Percentiles rank a stretch among this genome's conserved stretches.
Evolutionary conservation across 306 rosid genomes (phyloP).

Genomic region (Vigna radiata): DNA sequence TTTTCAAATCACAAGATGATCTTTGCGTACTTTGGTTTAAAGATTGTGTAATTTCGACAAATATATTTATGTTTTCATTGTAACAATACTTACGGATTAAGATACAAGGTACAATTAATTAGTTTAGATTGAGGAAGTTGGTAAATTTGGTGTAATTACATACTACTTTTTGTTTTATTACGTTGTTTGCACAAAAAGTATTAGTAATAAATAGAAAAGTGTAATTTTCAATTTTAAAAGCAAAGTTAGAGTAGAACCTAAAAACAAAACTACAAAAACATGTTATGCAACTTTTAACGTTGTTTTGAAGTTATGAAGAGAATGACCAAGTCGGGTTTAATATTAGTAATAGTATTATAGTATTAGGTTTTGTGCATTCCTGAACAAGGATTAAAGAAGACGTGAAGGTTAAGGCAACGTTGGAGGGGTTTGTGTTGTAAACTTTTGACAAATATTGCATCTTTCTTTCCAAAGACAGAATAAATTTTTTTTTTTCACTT

Average conservation of each 20-base stretch:
- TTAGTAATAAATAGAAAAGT: neutral
- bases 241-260: neutral
- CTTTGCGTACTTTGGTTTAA: no score
- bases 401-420: slow-evolving; percentile 47
- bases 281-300: neutral
- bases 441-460: slow-evolving; percentile 50
- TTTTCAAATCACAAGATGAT: no score
- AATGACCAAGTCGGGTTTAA: neutral
- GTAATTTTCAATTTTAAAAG: neutral
- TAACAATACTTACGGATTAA: no score
- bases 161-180: no score
- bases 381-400: slow-evolving; percentile 21
- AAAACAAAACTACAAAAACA: neutral
- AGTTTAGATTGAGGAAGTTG: no score
- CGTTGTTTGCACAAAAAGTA: neutral
- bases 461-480: slow-evolving; percentile 9
- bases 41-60: no score
- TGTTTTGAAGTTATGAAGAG: slow-evolving; percentile 6
- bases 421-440: slow-evolving; percentile 1
- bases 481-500: no score
- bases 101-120: no score
- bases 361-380: slow-evolving; percentile 3
- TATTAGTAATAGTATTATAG: no score
- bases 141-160: no score
- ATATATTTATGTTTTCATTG: no score